Evolutionary conservation across 805 yeast species (phyloP).

Genomic region (Teunomyces tritomae): DNA sequence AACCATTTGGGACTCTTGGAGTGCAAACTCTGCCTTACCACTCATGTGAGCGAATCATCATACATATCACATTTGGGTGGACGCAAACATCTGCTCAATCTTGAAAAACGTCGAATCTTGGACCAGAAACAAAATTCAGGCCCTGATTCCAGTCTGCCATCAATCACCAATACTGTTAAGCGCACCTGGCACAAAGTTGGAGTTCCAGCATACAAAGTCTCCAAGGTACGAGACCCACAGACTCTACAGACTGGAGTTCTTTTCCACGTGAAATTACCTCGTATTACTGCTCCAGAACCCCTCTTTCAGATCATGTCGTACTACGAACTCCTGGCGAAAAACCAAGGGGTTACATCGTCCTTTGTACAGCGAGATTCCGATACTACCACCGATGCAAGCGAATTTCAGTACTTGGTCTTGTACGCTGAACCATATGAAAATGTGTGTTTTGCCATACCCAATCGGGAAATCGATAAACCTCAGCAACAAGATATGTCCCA

Average conservation of each 20-base stretch:
- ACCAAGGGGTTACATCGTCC: constrained; percentile 34
- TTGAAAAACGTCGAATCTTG: constrained; percentile 53
- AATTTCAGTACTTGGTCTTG: constrained; percentile 68
- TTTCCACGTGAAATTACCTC: constrained; percentile 57
- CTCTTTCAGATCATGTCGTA: constrained; percentile 73
- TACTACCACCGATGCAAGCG: constrained; percentile 23
- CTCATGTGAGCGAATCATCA: constrained; percentile 76
- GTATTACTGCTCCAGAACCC: constrained; percentile 49
- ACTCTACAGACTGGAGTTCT: constrained; percentile 62
- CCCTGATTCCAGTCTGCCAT: constrained; percentile 13
- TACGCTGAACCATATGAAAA: constrained; percentile 92
- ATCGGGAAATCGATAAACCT: constrained; percentile 45
- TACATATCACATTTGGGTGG: constrained; percentile 85
- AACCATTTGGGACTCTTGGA: constrained; percentile 84
- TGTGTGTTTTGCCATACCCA: constrained; percentile 71
- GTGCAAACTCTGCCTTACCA: constrained; percentile 79
- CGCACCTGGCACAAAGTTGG: constrained; percentile 62
- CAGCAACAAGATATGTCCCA: constrained; percentile 23
- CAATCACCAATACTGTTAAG: constrained; percentile 41
- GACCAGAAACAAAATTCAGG: constrained; percentile 14
- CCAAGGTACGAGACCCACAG: constrained; percentile 64
- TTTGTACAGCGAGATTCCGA: constrained; percentile 18
- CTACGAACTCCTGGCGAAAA: constrained; percentile 53
- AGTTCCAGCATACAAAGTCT: constrained; percentile 65
- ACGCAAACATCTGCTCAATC: constrained; percentile 71